Percentiles rank a stretch among this genome's conserved stretches.
These are phyloP conservation scores for Thielaviopsis euricoi DNA, from an alignment of 2,329 filamentous ascomycete species.

Conservation along the genomic window DNA sequence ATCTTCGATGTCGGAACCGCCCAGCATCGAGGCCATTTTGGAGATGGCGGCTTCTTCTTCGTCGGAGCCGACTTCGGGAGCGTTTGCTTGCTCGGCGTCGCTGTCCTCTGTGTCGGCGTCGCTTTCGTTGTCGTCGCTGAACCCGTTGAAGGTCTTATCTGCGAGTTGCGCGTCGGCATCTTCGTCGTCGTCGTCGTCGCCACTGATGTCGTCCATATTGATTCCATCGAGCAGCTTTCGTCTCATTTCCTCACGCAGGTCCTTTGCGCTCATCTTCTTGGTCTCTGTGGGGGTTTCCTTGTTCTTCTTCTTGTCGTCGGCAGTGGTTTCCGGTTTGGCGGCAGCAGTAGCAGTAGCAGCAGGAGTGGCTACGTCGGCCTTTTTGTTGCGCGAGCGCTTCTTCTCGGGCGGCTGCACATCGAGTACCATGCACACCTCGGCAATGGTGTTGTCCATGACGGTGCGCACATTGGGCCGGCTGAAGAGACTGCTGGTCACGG, in stretches of 20 bases:
- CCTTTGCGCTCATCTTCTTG: conserved; percentile 17
- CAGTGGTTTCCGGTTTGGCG: conserved; percentile 12
- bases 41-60: conserved; percentile 22
- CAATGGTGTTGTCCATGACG: conserved; percentile 31
- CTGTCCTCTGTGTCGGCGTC: conserved; percentile 15
- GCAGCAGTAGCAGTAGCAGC: conserved; percentile 17
- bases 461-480: conserved; percentile 34
- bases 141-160: conserved; percentile 12
- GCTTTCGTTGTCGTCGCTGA: conserved; percentile 14
- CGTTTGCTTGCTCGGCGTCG: conserved; percentile 19
- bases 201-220: conserved; percentile 11
- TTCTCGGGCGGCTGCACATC: conserved; percentile 32
- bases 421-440: conserved; percentile 31
- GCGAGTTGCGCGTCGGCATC: conserved; percentile 15
- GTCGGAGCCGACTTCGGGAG: conserved; percentile 16
- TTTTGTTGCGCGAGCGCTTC: conserved; percentile 19
- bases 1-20: conserved; percentile 27
- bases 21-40: conserved; percentile 30
- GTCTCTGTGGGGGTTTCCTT: conserved; percentile 15
- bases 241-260: conserved; percentile 3
- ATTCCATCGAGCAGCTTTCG: conserved; percentile 7
- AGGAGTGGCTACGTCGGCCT: conserved; percentile 15
- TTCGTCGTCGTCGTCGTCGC: conserved; percentile 20
- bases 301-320: conserved; percentile 14
- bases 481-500: conserved; percentile 42